Percentiles rank a stretch among this genome's conserved stretches.
Conservation (phyloP, 192 early-diverging fungal species). For the Geranomyces variabilis region DNA sequence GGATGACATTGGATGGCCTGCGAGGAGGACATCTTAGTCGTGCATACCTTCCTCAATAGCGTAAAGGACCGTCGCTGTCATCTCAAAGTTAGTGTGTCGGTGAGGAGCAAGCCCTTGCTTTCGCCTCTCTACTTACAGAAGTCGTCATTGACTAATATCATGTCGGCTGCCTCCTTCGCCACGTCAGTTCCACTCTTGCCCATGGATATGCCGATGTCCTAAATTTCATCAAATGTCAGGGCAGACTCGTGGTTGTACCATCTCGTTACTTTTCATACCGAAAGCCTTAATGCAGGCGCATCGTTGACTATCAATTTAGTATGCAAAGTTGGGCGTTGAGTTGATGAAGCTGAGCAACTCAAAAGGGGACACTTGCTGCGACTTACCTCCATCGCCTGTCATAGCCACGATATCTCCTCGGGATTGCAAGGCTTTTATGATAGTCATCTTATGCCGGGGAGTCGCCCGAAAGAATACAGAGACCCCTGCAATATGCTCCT, state of each 20-base stretch:
- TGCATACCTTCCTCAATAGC: slow-evolving; percentile 91
- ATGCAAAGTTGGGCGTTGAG: neutral
- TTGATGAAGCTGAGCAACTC: neutral
- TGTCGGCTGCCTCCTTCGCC: slow-evolving; percentile 93
- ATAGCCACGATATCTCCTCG: slow-evolving; percentile 90
- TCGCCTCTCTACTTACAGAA: slow-evolving; percentile 55
- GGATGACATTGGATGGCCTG: neutral
- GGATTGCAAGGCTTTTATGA: slow-evolving; percentile 85
- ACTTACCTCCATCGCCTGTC: slow-evolving; percentile 82
- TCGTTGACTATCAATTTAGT: slow-evolving; percentile 72
- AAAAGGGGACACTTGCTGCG: too few species aligned
- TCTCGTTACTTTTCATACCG: slow-evolving; percentile 35
- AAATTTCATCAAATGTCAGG: slow-evolving; percentile 8
- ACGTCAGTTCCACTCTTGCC: slow-evolving; percentile 95
- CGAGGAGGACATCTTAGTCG: neutral
- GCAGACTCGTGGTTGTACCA: neutral
- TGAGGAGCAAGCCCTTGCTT: neutral
- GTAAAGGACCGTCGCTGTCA: slow-evolving; percentile 76
- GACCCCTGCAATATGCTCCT: slow-evolving; percentile 37
- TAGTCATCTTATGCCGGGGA: slow-evolving; percentile 89
- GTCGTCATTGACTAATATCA: slow-evolving; percentile 96
- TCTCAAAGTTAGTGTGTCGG: neutral
- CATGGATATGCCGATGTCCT: slow-evolving; percentile 96
- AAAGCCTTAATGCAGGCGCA: slow-evolving; percentile 87
- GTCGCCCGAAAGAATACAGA: slow-evolving; percentile 71